A percentile compares a stretch with the other conserved stretches of the same genome.
phyloP scores from a whole-genome alignment of 345 rosid species.

The Xanthoceras sorbifolium region DNA sequence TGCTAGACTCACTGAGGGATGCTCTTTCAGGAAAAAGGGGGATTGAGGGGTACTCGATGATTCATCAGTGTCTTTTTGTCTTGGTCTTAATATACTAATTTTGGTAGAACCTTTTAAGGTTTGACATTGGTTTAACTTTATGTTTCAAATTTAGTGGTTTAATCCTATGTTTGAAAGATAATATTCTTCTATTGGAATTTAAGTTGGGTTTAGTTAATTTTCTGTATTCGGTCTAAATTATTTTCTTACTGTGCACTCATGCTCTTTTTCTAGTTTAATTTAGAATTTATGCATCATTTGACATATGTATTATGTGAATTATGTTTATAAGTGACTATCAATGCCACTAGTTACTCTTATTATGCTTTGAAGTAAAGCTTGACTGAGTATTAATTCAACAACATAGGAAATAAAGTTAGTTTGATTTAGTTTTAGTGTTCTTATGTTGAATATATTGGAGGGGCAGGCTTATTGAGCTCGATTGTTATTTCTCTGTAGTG shows the following conservation, averaged over 20 bases:
- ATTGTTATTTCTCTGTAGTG: neutral
- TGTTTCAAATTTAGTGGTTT: neutral
- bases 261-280: no score
- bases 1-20: slow-evolving; percentile 67
- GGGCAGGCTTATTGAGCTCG: neutral
- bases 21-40: slow-evolving; percentile 69
- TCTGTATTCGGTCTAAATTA: neutral
- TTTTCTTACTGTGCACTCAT: no score
- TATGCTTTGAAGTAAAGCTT: neutral
- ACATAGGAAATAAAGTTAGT: no score
- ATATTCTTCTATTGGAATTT: neutral
- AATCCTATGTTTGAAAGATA: neutral
- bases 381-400: neutral
- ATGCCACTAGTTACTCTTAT: neutral
- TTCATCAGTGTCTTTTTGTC: neutral
- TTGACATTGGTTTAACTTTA: neutral
- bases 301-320: no score
- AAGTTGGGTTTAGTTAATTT: neutral
- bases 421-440: neutral
- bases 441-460: neutral
- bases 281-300: no score
- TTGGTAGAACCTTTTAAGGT: slow-evolving; percentile 12
- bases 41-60: slow-evolving; percentile 26
- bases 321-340: no score
- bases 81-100: neutral